These are phyloP conservation scores for Pythium aquatile DNA, from an alignment of 352 stramenopile species.

Conservation along the genomic window DNA sequence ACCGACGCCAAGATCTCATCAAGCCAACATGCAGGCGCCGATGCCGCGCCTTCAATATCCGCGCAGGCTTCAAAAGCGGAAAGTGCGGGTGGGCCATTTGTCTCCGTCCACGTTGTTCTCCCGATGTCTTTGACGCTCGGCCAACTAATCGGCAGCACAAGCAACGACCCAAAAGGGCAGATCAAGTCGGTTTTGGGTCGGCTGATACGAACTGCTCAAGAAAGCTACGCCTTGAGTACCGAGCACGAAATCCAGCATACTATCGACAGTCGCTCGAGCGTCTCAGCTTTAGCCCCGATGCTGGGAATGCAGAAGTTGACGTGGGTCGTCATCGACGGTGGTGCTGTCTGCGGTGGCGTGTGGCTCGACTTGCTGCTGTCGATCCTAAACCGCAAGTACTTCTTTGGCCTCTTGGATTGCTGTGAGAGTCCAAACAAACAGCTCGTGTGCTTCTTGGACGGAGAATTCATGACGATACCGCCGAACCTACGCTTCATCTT, in stretches of 20 bases:
- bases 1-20: not conserved
- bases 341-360: constrained; percentile 8
- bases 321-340: constrained; percentile 29
- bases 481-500: constrained; percentile 67
- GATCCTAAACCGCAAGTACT: constrained; percentile 7
- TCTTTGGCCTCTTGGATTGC: constrained; percentile 7
- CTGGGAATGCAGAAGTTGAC: constrained; percentile 23
- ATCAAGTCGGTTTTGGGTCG: constrained; percentile 27
- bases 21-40: not conserved
- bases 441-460: constrained; percentile 22
- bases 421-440: constrained; percentile 2
- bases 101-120: constrained; percentile 19
- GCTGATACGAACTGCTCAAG: constrained; percentile 24
- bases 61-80: not conserved
- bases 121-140: constrained; percentile 23
- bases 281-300: constrained; percentile 11
- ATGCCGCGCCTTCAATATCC: not conserved
- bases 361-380: constrained; percentile 26
- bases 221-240: constrained; percentile 20
- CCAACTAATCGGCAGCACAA: constrained; percentile 26
- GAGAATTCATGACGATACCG: constrained; percentile 53
- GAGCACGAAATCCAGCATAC: constrained; percentile 23
- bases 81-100: constrained; percentile 6
- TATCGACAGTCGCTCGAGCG: not conserved
- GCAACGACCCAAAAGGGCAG: constrained; percentile 23